phyloP scores from a whole-genome alignment of 2,329 filamentous ascomycete genomes.

The Phaeosphaeria sp. region DNA sequence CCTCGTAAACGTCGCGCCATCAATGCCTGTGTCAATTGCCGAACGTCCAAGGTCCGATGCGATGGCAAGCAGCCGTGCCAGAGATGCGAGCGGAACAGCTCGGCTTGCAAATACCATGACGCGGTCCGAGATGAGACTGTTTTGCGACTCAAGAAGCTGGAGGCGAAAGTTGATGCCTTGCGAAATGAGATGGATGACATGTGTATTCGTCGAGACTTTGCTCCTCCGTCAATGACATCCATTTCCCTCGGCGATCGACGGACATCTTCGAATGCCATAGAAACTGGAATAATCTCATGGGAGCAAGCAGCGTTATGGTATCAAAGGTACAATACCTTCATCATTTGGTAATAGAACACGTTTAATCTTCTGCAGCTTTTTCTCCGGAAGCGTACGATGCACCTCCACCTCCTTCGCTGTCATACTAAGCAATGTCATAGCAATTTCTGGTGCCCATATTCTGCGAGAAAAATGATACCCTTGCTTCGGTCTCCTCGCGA shows the following conservation, averaged over 20 bases:
- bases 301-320: conserved; percentile 35
- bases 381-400: conserved; percentile 35
- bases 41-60: conserved; percentile 43
- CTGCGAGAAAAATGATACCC: conserved; percentile 54
- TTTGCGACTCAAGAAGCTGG: conserved; percentile 35
- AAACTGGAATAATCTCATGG: conserved; percentile 33
- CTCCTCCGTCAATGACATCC: conserved; percentile 2
- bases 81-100: conserved; percentile 35
- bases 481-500: conserved; percentile 54
- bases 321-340: conserved; percentile 17
- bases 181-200: conserved; percentile 19
- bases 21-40: conserved; percentile 40
- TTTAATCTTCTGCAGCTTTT: conserved; percentile 29
- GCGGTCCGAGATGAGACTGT: conserved; percentile 31
- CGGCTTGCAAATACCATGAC: conserved; percentile 35
- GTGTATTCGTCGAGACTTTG: conserved; percentile 4
- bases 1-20: conserved; percentile 44
- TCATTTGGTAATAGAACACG: not conserved
- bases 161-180: conserved; percentile 27
- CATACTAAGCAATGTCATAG: conserved; percentile 25
- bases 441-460: conserved; percentile 60
- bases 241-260: conserved; percentile 1
- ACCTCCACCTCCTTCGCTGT: not conserved
- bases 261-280: conserved; percentile 26
- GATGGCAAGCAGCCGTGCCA: conserved; percentile 40